Evolutionary conservation across 2,329 filamentous ascomycete species (phyloP), one percentile per base, ranked within the genome.

Genomic region (Botrytis byssoidea): DNA sequence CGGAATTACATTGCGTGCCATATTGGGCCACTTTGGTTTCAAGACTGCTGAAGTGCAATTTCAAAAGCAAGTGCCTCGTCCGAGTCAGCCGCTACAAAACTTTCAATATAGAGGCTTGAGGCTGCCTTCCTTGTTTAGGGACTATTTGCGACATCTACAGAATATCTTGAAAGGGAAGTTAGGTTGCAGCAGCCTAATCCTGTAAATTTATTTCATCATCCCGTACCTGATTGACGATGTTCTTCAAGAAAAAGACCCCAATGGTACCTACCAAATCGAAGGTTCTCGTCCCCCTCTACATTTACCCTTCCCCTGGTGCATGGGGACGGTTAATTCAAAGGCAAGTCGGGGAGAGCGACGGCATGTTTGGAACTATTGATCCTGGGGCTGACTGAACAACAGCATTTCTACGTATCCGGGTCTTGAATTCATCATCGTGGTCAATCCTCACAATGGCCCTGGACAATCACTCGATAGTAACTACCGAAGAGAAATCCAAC

Each of bases 401-500:
- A 72, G 71, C 44, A 75, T 75, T 25, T 42, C 72, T 59, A 63
- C 67, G 8, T 70, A 80, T 65, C 75, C 76, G 48, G 51, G 70
- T 29, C 74, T 79, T 40, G 74, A 77, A 59, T 77, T 78, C 73
- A 75, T 76, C 4, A 64, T 77, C 35, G 77, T 80, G 55, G 75
- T 80, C 55, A 81, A 80, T 74, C 76, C 76, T 55, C 67, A 75
- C 76, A 75, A 76, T 77, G 76, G 79, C 7, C 83, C 83, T 0
- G 83, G 83, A 2, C 70, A 71, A 14, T 76, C 74, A 6, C 83
- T 83, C 0, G 80, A 81, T 67, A 72, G 75, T 1, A 79, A 79
- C 73, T 83, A 83, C 75, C 79, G 79, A 40, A 70, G 77, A 12
- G 81, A 77, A 0, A 77, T 84, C 37, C 75, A 79, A 16, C 79